Evolutionary conservation across 73 alveolate genomes (phyloP).

Genomic region (Breviolum minutum): DNA sequence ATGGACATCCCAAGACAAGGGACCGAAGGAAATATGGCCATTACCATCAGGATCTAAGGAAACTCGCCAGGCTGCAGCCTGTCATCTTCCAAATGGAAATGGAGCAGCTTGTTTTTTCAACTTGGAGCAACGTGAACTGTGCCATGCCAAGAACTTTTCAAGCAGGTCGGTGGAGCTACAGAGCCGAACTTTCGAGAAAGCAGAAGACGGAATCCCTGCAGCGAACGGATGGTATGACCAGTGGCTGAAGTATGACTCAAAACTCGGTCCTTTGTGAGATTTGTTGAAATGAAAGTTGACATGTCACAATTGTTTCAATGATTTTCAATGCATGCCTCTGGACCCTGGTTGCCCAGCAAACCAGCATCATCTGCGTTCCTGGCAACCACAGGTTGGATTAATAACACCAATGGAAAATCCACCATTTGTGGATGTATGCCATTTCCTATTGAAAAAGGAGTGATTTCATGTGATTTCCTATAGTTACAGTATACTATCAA

Average conservation of each 20-base stretch:
- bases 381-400: not conserved
- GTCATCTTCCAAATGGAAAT: not conserved
- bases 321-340: conserved; percentile 2
- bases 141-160: not conserved
- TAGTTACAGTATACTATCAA: not conserved
- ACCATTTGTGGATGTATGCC: not conserved
- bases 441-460: not conserved
- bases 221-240: not conserved
- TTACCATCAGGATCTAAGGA: conserved; percentile 83
- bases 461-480: not conserved
- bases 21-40: conserved; percentile 66
- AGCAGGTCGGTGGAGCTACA: conserved; percentile 29
- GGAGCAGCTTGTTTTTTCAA: too few species aligned
- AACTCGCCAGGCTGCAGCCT: conserved; percentile 91
- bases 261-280: too few species aligned
- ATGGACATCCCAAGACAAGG: too few species aligned
- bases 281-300: too few species aligned
- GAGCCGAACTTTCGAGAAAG: conserved; percentile 53
- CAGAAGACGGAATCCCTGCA: conserved; percentile 60
- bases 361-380: conserved; percentile 81
- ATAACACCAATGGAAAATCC: not conserved
- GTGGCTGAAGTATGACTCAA: too few species aligned
- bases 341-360: conserved; percentile 83
- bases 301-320: too few species aligned
- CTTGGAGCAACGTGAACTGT: not conserved